Evolutionary conservation across 2,329 filamentous ascomycete species (phyloP), one percentile per base, ranked within the genome.

Genomic region (Nemania diffusa): DNA sequence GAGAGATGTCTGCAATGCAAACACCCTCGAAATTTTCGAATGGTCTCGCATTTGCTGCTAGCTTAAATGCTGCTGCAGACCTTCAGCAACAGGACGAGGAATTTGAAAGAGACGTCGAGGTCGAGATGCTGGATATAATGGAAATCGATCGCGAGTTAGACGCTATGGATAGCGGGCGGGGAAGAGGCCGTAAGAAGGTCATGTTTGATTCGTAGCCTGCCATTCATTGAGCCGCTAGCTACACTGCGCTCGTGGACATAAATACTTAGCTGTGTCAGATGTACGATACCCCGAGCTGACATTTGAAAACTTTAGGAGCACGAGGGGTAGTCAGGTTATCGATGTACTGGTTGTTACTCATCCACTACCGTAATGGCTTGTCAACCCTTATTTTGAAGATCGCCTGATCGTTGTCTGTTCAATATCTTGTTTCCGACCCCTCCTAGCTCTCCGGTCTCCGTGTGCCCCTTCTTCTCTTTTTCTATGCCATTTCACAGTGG

Each of bases 41-140:
- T 8, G 83, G 83, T 17, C 81, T 88, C 34, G 80, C 83, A 20
- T 89, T 89, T 69, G 81, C 82, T 42, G 82, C 84, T 50, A 84
- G 81, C 20, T 74, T 89, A 34, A 82, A 79, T 56, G 83, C 80
- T 1, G 87, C 87, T 1, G 87, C 87, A 2, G 86, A 89, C 64
- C 77, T 80, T 6, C 79, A 80, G 24, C 82, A 84, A 37, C 65
- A 71, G 57, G 79, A 83, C 32, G 79, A 80, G n/a, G 82, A 80
- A 17, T 75, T 78, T 24, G 79, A 81, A 27, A 80, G 87, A 34
- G 83, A 89, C 63, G 81, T 88, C 13, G 87, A 89, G 73, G 81
- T 83, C 32, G 87, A 89, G 77, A 85, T 89, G 81, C 80, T 91
- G 71, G 88, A 90, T 74, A 88, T 91, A 51, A 86, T 89, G 83